Evolutionary conservation across 2,329 filamentous ascomycete genomes (phyloP).

Genomic region (Beauveria sp.): DNA sequence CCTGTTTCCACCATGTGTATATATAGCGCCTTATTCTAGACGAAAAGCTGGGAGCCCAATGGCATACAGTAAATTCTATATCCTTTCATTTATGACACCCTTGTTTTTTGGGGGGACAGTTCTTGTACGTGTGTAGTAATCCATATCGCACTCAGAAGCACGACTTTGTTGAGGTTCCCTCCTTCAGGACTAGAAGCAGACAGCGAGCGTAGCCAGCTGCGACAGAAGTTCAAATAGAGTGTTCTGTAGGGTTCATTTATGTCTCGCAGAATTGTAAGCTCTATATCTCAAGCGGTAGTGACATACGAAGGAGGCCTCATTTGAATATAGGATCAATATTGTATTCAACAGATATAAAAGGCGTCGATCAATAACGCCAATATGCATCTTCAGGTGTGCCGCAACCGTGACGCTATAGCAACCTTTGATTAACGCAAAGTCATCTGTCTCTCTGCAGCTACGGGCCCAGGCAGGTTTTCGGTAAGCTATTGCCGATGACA

Average conservation of each 20-base stretch:
- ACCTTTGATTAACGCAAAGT: not conserved
- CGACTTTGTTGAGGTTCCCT: no score
- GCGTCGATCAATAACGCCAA: not conserved
- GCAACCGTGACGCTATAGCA: not conserved
- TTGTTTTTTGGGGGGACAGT: no score
- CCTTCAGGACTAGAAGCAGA: no score
- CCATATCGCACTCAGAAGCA: no score
- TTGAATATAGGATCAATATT: not conserved
- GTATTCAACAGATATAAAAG: not conserved
- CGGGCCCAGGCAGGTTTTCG: not conserved
- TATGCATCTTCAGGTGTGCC: not conserved
- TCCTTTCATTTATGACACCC: not conserved
- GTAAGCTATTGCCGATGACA: not conserved
- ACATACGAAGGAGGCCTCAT: not conserved
- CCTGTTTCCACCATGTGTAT: constrained; percentile 1
- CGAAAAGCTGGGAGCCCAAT: not conserved
- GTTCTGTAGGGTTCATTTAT: no score
- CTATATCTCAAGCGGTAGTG: no score
- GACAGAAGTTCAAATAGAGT: no score
- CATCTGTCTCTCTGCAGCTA: not conserved
- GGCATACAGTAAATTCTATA: not conserved
- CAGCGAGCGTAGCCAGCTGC: no score
- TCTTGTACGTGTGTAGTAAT: no score
- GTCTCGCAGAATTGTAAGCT: no score
- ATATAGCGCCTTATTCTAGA: constrained; percentile 3